Base-by-base conservation (phyloP, 139 green algal species). In the Nannochloris sp. region DNA sequence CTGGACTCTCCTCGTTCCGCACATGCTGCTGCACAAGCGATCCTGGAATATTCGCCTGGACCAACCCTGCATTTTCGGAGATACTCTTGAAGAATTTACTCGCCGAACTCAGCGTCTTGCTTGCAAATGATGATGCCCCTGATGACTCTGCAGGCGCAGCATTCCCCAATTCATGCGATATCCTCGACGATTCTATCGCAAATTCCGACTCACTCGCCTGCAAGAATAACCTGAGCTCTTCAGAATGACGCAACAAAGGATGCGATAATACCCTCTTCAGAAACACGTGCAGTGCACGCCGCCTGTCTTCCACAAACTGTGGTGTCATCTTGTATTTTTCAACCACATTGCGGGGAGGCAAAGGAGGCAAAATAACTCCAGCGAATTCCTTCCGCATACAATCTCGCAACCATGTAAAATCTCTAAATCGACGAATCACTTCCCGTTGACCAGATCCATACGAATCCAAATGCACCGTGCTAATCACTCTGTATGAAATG, bases 271-370 rank as follows among this genome's bases (percentile, higher is more conserved):
- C 84, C 45, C 79, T 71, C 46, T 82, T 90, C 36, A 96, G 60
- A 61, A 95, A 96, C 17, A 87, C 72, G 64, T 89, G 67, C 59
- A 98, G 76, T 1, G 85, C 88, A 0, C 72, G 59, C 13, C 91
- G 74, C 14, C 92, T 71, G 53, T 74, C 44, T 68, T 96, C 90
- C n/a, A 97, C 90, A 75, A 98, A 98, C 16, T 95, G 85, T 4
- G 68, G 74, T 12, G 74, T 83, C 84, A 93, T 92, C 55, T 89
- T 81, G 59, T 91, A 95, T 73, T 96, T 96, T 61, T 89, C 82
- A 36, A 97, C 81, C 6, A 85, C 85, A 20, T 81, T 92, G 65
- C 95, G 96, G 61, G 96, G 88, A 3, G 92, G 92, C 53, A 97
- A 70, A 2, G 92, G 75, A 0, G 92, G 91, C 28, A 98, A 63